These are phyloP conservation scores for Arabis hirsuta DNA, from an alignment of 345 rosid genomes.

Conservation along the genomic window DNA sequence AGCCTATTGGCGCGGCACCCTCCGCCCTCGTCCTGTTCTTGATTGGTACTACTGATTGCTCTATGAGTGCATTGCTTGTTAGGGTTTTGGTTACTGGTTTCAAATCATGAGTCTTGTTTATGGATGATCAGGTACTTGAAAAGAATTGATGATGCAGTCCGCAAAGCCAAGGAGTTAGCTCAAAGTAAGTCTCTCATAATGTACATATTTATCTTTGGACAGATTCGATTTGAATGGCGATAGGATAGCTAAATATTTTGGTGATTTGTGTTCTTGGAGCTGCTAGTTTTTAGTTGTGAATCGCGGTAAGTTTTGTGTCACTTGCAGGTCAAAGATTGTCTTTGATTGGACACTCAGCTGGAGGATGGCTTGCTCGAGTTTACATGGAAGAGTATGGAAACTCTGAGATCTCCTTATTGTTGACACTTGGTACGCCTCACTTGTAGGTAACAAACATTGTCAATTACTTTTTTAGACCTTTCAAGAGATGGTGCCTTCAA, in stretches of 20 bases:
- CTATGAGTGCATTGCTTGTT: neutral
- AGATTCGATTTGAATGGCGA: neutral
- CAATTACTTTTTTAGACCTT: neutral
- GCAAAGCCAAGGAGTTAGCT: constrained; percentile 67
- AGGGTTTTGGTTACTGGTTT: constrained; percentile 11
- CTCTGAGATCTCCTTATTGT: constrained; percentile 64
- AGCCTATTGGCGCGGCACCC: constrained; percentile 89
- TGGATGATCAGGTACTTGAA: constrained; percentile 66
- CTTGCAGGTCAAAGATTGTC: constrained; percentile 63
- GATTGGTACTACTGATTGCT: constrained; percentile 65
- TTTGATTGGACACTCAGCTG: constrained; percentile 93
- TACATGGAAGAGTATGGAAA: constrained; percentile 82
- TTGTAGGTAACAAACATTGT: constrained; percentile 59
- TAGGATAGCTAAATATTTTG: neutral
- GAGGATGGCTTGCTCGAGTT: constrained; percentile 97
- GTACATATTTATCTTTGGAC: neutral
- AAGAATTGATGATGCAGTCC: constrained; percentile 75
- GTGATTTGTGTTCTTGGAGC: constrained; percentile 6
- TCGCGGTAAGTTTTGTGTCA: neutral
- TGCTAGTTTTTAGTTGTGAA: constrained; percentile 20
- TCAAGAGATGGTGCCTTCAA: neutral
- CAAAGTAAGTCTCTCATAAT: constrained; percentile 50
- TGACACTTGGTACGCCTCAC: constrained; percentile 98
- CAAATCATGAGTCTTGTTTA: constrained; percentile 9
- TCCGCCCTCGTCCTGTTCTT: constrained; percentile 89